Conservation (phyloP, 2,329 filamentous ascomycete species). For the Cryphonectria radicalis region DNA sequence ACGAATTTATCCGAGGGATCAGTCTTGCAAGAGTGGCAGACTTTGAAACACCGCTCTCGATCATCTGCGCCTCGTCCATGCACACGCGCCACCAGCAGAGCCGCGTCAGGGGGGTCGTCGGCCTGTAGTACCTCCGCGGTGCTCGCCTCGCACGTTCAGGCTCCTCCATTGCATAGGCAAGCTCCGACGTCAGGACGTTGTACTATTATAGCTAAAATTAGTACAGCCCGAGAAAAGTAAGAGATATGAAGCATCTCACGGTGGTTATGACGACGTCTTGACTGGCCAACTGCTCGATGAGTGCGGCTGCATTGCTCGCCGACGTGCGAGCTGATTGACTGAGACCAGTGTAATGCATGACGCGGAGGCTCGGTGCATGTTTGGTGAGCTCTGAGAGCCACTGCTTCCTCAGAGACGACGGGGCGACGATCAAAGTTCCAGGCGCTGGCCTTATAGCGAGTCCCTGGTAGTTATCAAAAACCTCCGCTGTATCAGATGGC, state of each 20-base stretch:
- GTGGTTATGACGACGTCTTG: slow-evolving; percentile 68
- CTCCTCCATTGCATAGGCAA: slow-evolving; percentile 74
- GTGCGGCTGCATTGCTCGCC: slow-evolving; percentile 42
- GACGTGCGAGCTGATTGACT: slow-evolving; percentile 40
- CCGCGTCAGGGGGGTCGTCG: slow-evolving; percentile 76
- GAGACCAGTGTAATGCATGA: slow-evolving; percentile 61
- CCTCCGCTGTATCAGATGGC: slow-evolving; percentile 29
- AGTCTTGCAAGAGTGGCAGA: slow-evolving; percentile 79
- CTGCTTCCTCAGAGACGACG: slow-evolving; percentile 59
- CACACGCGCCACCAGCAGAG: slow-evolving; percentile 88
- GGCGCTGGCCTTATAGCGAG: slow-evolving; percentile 52
- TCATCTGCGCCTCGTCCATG: slow-evolving; percentile 84
- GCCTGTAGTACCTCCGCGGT: slow-evolving; percentile 66
- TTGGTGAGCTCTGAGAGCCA: slow-evolving; percentile 64
- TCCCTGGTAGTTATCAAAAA: slow-evolving; percentile 45
- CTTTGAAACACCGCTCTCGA: slow-evolving; percentile 84
- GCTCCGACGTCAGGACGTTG: slow-evolving; percentile 74
- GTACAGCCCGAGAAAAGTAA: background rate
- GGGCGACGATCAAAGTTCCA: slow-evolving; percentile 66
- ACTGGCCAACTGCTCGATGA: slow-evolving; percentile 50
- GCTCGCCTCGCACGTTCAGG: slow-evolving; percentile 72
- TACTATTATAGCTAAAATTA: slow-evolving; percentile 42
- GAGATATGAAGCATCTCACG: background rate
- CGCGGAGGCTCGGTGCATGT: slow-evolving; percentile 61
- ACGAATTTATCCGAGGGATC: slow-evolving; percentile 84